Evolutionary conservation across 2,329 filamentous ascomycete species (phyloP), one percentile per base, ranked within the genome.

Genomic region (Xylaria hypoxylon): DNA sequence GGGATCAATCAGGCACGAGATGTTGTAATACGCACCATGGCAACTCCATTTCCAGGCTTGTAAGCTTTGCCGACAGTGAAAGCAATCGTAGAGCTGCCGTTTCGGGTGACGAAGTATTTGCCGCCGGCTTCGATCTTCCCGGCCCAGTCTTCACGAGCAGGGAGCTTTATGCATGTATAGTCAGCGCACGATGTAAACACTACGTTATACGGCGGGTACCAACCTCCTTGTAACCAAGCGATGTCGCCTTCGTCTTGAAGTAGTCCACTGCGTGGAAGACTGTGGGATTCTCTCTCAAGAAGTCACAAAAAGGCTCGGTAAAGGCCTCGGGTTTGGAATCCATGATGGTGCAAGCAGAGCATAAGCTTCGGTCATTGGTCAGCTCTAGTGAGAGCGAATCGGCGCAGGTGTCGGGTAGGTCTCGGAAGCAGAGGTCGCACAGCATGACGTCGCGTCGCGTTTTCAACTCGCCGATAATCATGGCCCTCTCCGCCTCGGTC

Each of bases 271-370:
- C 89, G 76, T 99, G 96, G 79, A 97, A 99, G 52, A 97, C 88
- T 8, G 96, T 98, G 0, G 96, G 96, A 77, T 97, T 97, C 68
- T 92, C 86, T 50, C 89, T 92, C 82, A 98, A 87, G 77, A 97
- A 98, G 59, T 93, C 86, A 77, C 91, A 90, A 78, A 97, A 97
- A 0, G 94, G 93, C 80, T 93, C 85, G 8, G 92, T 92, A 78
- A 94, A 97, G 65, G 84, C 85, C 74, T 89, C 89, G 4, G 89
- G 86, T 59, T 82, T 81, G 13, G 71, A 57, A 1, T 64, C 52
- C 51, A 70, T 67, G 48, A 76, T 52, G 22, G 67, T 61, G 55
- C 73, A 76, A 10, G 63, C 67, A n/a, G 65, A 69, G 56, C 74
- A 76, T 11, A 64, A 62, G 55, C 47, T 64, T 33, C 66, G 59